Conservation (phyloP, 176 grass and related monocot genomes). For the Phyllostachys edulis region DNA sequence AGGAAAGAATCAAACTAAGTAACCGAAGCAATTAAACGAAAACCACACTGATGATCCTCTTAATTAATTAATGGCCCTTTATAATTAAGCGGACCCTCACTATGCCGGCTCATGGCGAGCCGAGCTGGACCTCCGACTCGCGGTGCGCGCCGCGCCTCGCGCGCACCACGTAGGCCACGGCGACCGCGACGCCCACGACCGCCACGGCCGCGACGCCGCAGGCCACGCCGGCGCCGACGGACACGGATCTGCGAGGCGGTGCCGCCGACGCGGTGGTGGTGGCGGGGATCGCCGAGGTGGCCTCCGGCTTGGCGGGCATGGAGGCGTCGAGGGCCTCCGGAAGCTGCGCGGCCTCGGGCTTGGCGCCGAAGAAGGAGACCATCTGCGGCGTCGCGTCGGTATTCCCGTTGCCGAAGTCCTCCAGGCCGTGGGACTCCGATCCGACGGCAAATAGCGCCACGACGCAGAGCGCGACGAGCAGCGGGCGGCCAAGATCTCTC, state of each 20-base stretch:
- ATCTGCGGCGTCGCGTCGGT: conserved; percentile 22
- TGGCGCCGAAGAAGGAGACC: conserved; percentile 47
- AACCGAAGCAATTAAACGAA: neutral
- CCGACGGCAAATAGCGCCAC: conserved; percentile 30
- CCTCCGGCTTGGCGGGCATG: conserved; percentile 48
- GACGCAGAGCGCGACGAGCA: conserved; percentile 37
- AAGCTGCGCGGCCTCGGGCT: conserved; percentile 50
- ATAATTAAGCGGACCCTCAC: neutral
- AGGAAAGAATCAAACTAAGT: conserved; percentile 27
- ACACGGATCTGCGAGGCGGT: conserved; percentile 38
- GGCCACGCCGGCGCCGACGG: conserved; percentile 45
- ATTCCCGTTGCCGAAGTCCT: conserved; percentile 12
- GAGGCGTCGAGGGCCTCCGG: conserved; percentile 36
- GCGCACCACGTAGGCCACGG: conserved; percentile 53
- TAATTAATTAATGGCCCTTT: neutral
- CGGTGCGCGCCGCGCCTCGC: conserved; percentile 34
- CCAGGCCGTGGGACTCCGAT: conserved; percentile 41
- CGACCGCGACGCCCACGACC: conserved; percentile 32
- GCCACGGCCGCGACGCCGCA: conserved; percentile 52
- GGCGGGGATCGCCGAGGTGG: conserved; percentile 38
- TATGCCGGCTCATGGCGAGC: conserved; percentile 17
- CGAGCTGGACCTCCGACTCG: conserved; percentile 34
- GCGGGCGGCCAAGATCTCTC: conserved; percentile 7
- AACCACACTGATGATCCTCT: conserved; percentile 23
- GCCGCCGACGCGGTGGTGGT: neutral